These are phyloP conservation scores for Phanerodontia chrysosporium DNA, from an alignment of 768 basidiomycete species.

Conservation along the genomic window DNA sequence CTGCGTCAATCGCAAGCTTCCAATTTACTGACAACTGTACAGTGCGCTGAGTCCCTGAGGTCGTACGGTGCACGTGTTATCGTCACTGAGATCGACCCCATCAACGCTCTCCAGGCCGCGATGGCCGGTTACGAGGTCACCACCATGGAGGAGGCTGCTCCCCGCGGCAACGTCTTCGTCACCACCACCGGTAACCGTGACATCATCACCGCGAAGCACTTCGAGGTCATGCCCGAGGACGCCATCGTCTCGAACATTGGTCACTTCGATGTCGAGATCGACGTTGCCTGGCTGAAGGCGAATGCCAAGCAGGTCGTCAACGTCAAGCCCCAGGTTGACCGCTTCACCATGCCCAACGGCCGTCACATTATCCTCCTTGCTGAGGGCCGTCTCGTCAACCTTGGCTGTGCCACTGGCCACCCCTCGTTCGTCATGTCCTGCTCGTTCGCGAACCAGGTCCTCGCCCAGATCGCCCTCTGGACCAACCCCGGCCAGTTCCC, in stretches of 20 bases:
- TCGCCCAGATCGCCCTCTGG: constrained; percentile 98
- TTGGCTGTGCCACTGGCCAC: constrained; percentile 98
- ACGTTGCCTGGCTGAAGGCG: constrained; percentile 96
- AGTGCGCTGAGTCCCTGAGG: constrained; percentile 96
- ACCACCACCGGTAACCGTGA: constrained; percentile 99
- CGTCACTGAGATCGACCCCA: constrained; percentile 98
- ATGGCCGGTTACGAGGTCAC: constrained; percentile 99
- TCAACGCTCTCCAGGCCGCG: constrained; percentile 99
- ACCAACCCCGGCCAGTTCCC: constrained; percentile 89
- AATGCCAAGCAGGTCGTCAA: constrained; percentile 82
- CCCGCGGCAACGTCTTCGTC: constrained; percentile 87
- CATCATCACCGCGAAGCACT: constrained; percentile 92
- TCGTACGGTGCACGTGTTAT: constrained; percentile 98
- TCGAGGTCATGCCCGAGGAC: constrained; percentile 93
- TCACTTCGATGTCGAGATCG: constrained; percentile 88
- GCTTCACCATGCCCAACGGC: constrained; percentile 88
- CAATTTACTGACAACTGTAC: constrained; percentile 5
- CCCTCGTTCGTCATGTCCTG: constrained; percentile 99
- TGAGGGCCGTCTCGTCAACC: constrained; percentile 98
- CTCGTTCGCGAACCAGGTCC: constrained; percentile 97
- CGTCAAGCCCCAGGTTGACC: constrained; percentile 99
- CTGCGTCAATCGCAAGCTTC: neutral
- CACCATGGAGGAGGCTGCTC: constrained; percentile 97
- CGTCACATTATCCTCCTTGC: constrained; percentile 97
- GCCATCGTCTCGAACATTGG: constrained; percentile 97